Conservation (phyloP, 495 filamentous ascomycete genomes). For the Aspergillus steynii region DNA sequence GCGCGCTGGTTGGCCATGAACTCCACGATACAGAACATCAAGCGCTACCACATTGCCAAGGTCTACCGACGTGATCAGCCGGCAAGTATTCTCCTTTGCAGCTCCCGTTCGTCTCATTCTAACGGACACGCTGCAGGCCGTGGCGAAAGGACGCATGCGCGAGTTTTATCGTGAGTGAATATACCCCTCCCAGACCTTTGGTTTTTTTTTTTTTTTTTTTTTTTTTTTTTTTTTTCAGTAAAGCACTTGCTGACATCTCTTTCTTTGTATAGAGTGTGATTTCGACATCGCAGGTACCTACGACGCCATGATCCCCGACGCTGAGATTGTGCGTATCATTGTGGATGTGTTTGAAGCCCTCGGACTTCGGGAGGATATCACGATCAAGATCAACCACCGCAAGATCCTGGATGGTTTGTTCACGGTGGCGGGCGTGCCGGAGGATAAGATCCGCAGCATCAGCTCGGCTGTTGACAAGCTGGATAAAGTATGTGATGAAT, state of each 20-base stretch:
- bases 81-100: slow-evolving; percentile 19
- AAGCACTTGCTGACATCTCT: background rate
- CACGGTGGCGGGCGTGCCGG: slow-evolving; percentile 83
- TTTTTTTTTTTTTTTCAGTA: no score
- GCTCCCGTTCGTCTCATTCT: background rate
- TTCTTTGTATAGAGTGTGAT: slow-evolving; percentile 63
- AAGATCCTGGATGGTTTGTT: slow-evolving; percentile 95
- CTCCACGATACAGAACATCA: slow-evolving; percentile 68
- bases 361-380: slow-evolving; percentile 69
- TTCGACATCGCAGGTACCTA: slow-evolving; percentile 92
- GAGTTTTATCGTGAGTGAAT: slow-evolving; percentile 72
- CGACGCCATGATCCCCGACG: slow-evolving; percentile 94
- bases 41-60: slow-evolving; percentile 87
- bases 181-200: background rate
- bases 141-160: slow-evolving; percentile 87
- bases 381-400: slow-evolving; percentile 93
- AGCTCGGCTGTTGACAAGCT: slow-evolving; percentile 94
- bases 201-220: background rate
- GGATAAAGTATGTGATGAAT: slow-evolving; percentile 62
- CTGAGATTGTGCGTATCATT: slow-evolving; percentile 84
- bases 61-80: slow-evolving; percentile 82
- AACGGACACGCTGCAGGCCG: slow-evolving; percentile 31
- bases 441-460: slow-evolving; percentile 81
- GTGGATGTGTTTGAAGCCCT: slow-evolving; percentile 82
- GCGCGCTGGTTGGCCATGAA: slow-evolving; percentile 89